These are phyloP conservation scores for Hypoxylon rickii DNA, from an alignment of 495 filamentous ascomycete genomes.

Conservation along the genomic window DNA sequence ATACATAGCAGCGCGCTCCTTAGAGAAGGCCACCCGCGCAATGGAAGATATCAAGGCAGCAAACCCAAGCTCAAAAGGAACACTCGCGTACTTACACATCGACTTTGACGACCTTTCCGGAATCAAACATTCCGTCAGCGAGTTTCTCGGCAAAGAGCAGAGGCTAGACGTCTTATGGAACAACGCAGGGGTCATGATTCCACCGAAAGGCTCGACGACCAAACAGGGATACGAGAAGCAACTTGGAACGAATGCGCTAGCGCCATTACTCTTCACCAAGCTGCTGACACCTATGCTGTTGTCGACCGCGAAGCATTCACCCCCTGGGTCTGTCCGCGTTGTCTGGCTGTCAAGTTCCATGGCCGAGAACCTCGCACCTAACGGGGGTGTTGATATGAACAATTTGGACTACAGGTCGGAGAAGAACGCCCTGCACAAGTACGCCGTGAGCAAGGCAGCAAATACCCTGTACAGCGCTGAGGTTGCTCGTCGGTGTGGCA, in stretches of 20 bases:
- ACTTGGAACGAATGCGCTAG: slow-evolving; percentile 45
- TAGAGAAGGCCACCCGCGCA: slow-evolving; percentile 27
- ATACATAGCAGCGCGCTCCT: slow-evolving; percentile 54
- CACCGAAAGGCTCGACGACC: slow-evolving; percentile 25
- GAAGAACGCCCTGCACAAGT: slow-evolving; percentile 11
- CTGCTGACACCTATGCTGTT: slow-evolving; percentile 51
- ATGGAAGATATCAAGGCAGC: slow-evolving; percentile 23
- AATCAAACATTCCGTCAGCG: slow-evolving; percentile 17
- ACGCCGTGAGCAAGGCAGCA: slow-evolving; percentile 47
- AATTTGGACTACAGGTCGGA: slow-evolving; percentile 40
- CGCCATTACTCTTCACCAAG: slow-evolving; percentile 45
- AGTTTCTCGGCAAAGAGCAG: slow-evolving; percentile 26
- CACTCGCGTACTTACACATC: slow-evolving; percentile 27
- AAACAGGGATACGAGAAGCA: slow-evolving; percentile 44
- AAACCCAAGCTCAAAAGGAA: slow-evolving; percentile 12
- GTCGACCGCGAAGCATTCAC: slow-evolving; percentile 37
- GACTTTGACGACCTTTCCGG: slow-evolving; percentile 30
- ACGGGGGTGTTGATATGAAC: slow-evolving; percentile 35
- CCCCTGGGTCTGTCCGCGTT: slow-evolving; percentile 44
- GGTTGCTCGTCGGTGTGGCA: slow-evolving; percentile 32
- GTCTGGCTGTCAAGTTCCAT: slow-evolving; percentile 44
- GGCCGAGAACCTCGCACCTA: slow-evolving; percentile 28
- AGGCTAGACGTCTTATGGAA: slow-evolving; percentile 35
- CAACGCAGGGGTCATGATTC: slow-evolving; percentile 45
- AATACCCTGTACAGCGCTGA: slow-evolving; percentile 38